Evolutionary conservation across 306 rosid species (phyloP).

Genomic region (Quercus dentata): DNA sequence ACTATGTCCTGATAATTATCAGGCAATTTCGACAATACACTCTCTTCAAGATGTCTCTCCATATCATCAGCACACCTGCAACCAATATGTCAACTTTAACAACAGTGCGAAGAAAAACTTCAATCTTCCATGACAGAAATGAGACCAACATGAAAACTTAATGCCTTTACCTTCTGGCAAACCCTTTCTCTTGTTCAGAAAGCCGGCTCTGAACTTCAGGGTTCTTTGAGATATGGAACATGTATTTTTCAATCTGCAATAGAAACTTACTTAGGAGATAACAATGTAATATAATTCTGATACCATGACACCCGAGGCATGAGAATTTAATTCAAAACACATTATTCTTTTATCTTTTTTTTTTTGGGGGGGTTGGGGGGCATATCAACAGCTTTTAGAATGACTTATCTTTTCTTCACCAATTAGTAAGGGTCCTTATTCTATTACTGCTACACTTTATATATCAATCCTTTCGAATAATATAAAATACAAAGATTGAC

Average conservation of each 20-base stretch:
- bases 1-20: slow-evolving; percentile 60
- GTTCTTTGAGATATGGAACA: slow-evolving; percentile 63
- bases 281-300: neutral
- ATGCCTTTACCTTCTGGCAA: slow-evolving; percentile 51
- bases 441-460: neutral
- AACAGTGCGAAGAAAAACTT: slow-evolving; percentile 7
- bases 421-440: neutral
- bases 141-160: neutral
- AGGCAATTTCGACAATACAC: slow-evolving; percentile 69
- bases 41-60: slow-evolving; percentile 69
- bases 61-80: slow-evolving; percentile 69
- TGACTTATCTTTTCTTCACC: neutral
- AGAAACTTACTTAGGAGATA: neutral
- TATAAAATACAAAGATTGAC: neutral
- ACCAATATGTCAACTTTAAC: slow-evolving; percentile 30
- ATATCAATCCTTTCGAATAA: neutral
- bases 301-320: neutral
- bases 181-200: slow-evolving; percentile 63
- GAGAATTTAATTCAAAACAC: neutral
- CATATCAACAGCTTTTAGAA: neutral
- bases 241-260: slow-evolving; percentile 76
- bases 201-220: slow-evolving; percentile 62
- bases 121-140: neutral
- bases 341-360: neutral
- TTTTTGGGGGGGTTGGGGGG: neutral